These are phyloP conservation scores for Mycena indigotica DNA, from an alignment of 768 basidiomycete species.

Conservation along the genomic window DNA sequence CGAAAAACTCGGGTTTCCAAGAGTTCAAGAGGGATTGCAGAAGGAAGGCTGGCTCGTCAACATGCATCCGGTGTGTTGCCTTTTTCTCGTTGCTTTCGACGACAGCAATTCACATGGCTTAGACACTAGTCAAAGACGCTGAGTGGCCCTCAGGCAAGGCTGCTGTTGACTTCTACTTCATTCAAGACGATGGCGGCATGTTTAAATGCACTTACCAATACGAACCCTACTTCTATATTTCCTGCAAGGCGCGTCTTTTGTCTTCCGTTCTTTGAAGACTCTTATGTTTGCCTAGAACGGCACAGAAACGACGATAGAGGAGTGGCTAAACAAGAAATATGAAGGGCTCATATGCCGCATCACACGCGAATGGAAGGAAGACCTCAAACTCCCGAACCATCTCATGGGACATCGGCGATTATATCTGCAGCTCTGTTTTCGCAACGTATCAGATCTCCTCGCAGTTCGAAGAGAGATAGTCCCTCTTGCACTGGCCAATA, in stretches of 20 bases:
- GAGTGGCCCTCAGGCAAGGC: conserved; percentile 83
- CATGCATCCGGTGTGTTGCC: conserved; percentile 87
- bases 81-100: neutral
- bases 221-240: conserved; percentile 93
- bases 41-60: conserved; percentile 95
- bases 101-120: conserved; percentile 1
- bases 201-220: conserved; percentile 93
- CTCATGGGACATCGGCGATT: conserved; percentile 91
- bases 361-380: conserved; percentile 84
- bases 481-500: conserved; percentile 87
- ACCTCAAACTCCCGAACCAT: conserved; percentile 94
- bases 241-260: conserved; percentile 74
- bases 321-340: conserved; percentile 93
- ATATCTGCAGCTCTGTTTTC: conserved; percentile 86
- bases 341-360: conserved; percentile 85
- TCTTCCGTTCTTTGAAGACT: neutral
- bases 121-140: conserved; percentile 88
- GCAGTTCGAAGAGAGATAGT: conserved; percentile 84
- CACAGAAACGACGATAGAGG: conserved; percentile 87
- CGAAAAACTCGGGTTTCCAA: conserved; percentile 86
- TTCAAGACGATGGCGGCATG: conserved; percentile 94
- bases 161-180: conserved; percentile 96
- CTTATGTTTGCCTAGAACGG: conserved; percentile 55
- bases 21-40: conserved; percentile 74
- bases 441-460: conserved; percentile 92